These are phyloP conservation scores for Trapa incisa DNA, from an alignment of 345 rosid genomes.

Conservation along the genomic window DNA sequence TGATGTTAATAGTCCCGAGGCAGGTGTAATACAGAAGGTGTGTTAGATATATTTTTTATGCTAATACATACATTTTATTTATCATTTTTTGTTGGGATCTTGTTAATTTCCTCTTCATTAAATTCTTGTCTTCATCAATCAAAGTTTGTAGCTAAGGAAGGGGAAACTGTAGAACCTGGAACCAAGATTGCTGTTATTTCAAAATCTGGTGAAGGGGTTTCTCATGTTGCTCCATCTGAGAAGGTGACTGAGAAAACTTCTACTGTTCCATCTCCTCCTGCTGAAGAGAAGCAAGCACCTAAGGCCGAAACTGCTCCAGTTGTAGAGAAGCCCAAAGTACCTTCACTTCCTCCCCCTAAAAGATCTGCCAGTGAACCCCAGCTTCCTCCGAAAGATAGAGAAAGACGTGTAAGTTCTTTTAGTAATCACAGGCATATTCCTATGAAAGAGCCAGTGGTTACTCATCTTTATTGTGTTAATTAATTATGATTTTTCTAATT, in stretches of 20 bases:
- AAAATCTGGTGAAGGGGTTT: slow-evolving; percentile 33
- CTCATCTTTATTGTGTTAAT: too few relatives aligned
- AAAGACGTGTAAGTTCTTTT: slow-evolving; percentile 64
- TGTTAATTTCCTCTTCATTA: neutral
- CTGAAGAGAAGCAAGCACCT: slow-evolving; percentile 31
- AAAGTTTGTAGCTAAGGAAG: slow-evolving; percentile 84
- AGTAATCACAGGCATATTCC: neutral
- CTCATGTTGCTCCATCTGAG: slow-evolving; percentile 77
- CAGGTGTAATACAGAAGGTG: slow-evolving; percentile 42
- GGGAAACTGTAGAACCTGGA: slow-evolving; percentile 95
- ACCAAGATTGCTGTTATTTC: slow-evolving; percentile 75
- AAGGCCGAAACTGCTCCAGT: slow-evolving; percentile 34
- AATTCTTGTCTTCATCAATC: slow-evolving; percentile 2
- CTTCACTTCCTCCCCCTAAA: slow-evolving; percentile 24
- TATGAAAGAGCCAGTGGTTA: too few relatives aligned
- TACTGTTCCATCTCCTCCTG: slow-evolving; percentile 18
- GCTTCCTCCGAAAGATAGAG: slow-evolving; percentile 97
- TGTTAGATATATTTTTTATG: neutral
- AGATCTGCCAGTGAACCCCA: slow-evolving; percentile 73
- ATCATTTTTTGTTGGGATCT: neutral
- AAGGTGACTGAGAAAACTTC: slow-evolving; percentile 37
- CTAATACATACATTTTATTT: neutral
- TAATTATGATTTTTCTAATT: neutral
- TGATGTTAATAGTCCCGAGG: slow-evolving; percentile 75
- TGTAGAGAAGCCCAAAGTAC: slow-evolving; percentile 36